Percentiles rank a stretch among this genome's conserved stretches.
phyloP scores from a whole-genome alignment of 805 yeast genomes.

The Metschnikowia anglica region DNA sequence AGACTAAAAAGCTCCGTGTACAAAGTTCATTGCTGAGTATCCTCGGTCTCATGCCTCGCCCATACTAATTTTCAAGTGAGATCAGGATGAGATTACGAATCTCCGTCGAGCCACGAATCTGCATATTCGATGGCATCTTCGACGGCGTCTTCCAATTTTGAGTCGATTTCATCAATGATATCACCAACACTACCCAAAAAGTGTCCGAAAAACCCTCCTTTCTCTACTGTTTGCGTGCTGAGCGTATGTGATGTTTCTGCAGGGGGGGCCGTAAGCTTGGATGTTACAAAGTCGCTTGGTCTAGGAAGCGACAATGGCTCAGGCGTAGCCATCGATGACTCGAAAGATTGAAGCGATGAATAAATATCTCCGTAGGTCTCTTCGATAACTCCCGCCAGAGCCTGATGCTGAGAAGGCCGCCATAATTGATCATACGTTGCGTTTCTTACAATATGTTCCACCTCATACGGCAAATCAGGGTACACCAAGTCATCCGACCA shows the following conservation, averaged over 20 bases:
- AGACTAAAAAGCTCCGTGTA: no score
- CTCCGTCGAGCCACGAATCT: constrained; percentile 13
- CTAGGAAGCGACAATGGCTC: background rate
- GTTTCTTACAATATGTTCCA: constrained; percentile 44
- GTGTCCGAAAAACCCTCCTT: constrained; percentile 15
- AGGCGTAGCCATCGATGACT: background rate
- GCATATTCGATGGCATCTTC: constrained; percentile 17
- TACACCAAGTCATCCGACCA: constrained; percentile 51
- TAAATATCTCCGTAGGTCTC: background rate
- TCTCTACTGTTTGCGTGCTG: background rate
- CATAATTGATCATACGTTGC: constrained; percentile 54
- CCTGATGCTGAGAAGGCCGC: constrained; percentile 16
- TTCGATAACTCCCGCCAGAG: background rate
- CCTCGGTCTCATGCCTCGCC: no score
- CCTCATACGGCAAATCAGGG: constrained; percentile 50
- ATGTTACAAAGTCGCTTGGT: constrained; percentile 1
- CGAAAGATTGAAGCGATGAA: background rate
- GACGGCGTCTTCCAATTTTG: constrained; percentile 18
- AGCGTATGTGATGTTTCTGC: background rate
- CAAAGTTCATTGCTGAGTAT: no score
- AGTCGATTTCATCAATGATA: constrained; percentile 19
- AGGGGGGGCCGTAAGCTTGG: background rate
- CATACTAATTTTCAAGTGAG: no score
- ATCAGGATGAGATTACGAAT: no score
- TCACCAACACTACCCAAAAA: constrained; percentile 19